These are phyloP conservation scores for Botrytis porri DNA, from an alignment of 2,329 filamentous ascomycete species.

Conservation along the genomic window DNA sequence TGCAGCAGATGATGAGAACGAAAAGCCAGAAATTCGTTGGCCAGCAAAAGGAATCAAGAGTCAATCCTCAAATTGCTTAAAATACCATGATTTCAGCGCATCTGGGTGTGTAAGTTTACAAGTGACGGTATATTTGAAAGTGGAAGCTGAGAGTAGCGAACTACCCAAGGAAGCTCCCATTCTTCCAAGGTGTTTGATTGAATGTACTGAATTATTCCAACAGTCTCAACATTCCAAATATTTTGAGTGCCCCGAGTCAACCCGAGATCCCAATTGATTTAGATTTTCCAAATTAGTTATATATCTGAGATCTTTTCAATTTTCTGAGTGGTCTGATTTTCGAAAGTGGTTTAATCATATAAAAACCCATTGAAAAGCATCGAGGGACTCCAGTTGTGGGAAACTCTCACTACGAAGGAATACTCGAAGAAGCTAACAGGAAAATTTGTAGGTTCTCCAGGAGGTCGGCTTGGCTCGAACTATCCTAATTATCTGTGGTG, in stretches of 20 bases:
- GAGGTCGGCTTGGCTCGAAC: not conserved
- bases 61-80: slow-evolving; percentile 12
- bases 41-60: not conserved
- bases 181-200: not conserved
- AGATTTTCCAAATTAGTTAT: not conserved
- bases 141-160: not conserved
- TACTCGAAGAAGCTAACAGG: not conserved
- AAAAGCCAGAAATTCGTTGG: not conserved
- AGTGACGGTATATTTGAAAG: not conserved
- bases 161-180: not conserved
- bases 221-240: not conserved
- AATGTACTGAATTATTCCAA: not conserved
- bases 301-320: not conserved
- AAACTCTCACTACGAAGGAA: not conserved
- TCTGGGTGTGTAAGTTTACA: slow-evolving; percentile 12
- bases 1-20: slow-evolving; percentile 6
- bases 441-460: not conserved
- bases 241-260: not conserved
- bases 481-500: not conserved
- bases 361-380: not conserved
- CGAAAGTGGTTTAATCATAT: too few relatives aligned
- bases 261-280: not conserved
- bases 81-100: slow-evolving; percentile 22
- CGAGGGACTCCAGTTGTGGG: not conserved
- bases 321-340: not conserved